These are phyloP conservation scores for Physocladia obscura DNA, from an alignment of 192 early-diverging fungal species.

Conservation along the genomic window DNA sequence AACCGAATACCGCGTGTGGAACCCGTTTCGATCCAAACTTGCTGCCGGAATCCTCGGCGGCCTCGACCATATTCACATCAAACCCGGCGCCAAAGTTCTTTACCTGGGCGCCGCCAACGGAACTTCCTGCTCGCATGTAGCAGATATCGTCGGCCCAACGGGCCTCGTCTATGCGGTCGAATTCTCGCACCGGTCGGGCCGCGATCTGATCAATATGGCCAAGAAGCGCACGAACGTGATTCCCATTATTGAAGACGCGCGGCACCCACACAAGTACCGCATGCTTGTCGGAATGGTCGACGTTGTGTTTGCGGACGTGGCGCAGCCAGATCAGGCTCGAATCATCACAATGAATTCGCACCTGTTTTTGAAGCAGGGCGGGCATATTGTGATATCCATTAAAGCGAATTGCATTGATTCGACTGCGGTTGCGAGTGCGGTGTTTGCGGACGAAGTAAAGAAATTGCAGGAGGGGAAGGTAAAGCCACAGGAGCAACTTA, in stretches of 20 bases:
- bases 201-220: slow-evolving; percentile 99
- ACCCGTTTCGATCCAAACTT: slow-evolving; percentile 98
- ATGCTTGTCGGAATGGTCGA: slow-evolving; percentile 98
- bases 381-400: slow-evolving; percentile 98
- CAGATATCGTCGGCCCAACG: slow-evolving; percentile 93
- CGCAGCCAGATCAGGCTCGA: slow-evolving; percentile 99
- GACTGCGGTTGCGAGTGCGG: slow-evolving; percentile 92
- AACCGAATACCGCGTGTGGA: slow-evolving; percentile 98
- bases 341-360: slow-evolving; percentile 97
- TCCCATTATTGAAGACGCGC: slow-evolving; percentile 99
- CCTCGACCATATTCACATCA: slow-evolving; percentile 93
- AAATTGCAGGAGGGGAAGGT: slow-evolving; percentile 85
- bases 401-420: slow-evolving; percentile 99
- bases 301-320: slow-evolving; percentile 98
- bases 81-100: slow-evolving; percentile 92
- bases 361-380: slow-evolving; percentile 95
- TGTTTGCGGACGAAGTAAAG: slow-evolving; percentile 96
- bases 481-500: slow-evolving; percentile 94
- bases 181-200: slow-evolving; percentile 97
- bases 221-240: slow-evolving; percentile 99
- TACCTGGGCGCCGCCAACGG: slow-evolving; percentile 96
- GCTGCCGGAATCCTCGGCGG: slow-evolving; percentile 96
- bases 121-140: slow-evolving; percentile 95
- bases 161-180: slow-evolving; percentile 99
- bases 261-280: slow-evolving; percentile 99